Base-by-base conservation (phyloP, 2,329 filamentous ascomycete genomes). In the Paecilomyces sp. region DNA sequence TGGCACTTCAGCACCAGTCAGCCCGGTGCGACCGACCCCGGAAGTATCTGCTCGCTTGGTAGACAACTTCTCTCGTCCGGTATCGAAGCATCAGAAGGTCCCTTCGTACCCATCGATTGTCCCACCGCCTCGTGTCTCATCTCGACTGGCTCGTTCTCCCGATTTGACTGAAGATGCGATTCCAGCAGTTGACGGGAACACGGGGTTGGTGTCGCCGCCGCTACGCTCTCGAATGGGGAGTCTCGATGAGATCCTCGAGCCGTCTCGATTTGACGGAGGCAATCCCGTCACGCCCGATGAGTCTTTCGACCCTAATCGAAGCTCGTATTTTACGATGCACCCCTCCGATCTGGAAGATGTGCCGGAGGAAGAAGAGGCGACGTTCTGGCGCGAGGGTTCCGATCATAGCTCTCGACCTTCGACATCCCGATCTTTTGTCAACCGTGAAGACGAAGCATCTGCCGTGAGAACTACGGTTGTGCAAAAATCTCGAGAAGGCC, bases 21-120 rank as follows among this genome's bases (percentile, higher is more conserved):
- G 65, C 51, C 71, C 68, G 61, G 15, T 61, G 59, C 63, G 62
- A 63, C 64, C 61, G 58, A 50, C 55, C 36, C 63, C 67, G 58
- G 62, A 65, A 61, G 36, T 65, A 67, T 58, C 62, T 70, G 41
- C 77, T 55, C 75, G 75, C 51, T 72, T 70, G 12, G 73, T 80
- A 24, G 82, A 84, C 60, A 84, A 82, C 65, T 84, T 84, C 66
- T 84, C 81, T 28, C 79, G 80, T n/a, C 80, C 81, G 3, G 78
- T 76, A 25, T 70, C 79, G 3, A 76, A 73, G 61, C 68, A 73
- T 61, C 72, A 75, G 33, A 72, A 72, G 30, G 70, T 74, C 33
- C 73, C 69, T 36, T 67, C 72, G 51, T 70, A 74, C 15, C 74
- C 76, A 24, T 74, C 74, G 7, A 72, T 74, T 33, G 69, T 74